A percentile compares a stretch with the other conserved stretches of the same genome.
phyloP scores from a whole-genome alignment of 306 rosid species.

The Corylus americana region DNA sequence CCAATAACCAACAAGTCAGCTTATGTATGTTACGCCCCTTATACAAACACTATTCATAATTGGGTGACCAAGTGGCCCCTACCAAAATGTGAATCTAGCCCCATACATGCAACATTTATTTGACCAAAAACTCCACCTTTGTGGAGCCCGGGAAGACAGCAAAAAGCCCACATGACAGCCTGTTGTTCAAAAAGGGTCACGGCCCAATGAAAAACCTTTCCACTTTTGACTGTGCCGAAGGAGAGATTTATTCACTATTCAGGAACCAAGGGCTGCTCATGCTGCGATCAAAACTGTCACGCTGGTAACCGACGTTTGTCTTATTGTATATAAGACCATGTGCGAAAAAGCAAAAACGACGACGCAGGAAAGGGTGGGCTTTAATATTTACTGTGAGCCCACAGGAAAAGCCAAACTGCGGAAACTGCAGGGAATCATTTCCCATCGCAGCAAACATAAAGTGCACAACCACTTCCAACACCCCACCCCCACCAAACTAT shows the following conservation, averaged over 20 bases:
- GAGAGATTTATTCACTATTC: no score
- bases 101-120: slow-evolving; percentile 4
- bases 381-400: slow-evolving; percentile 15
- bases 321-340: not conserved
- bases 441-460: slow-evolving; percentile 19
- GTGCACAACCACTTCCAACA: slow-evolving; percentile 59
- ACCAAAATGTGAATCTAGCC: slow-evolving; percentile 7
- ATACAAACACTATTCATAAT: not conserved
- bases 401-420: slow-evolving; percentile 26
- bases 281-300: slow-evolving; percentile 35
- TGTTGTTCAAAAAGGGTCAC: slow-evolving; percentile 31
- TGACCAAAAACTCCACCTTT: not conserved
- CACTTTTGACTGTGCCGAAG: not conserved
- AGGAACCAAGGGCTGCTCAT: not conserved
- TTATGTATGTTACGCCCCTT: slow-evolving; percentile 10
- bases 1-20: slow-evolving; percentile 23
- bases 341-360: slow-evolving; percentile 22
- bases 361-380: not conserved
- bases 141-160: slow-evolving; percentile 11
- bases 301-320: slow-evolving; percentile 10
- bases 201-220: slow-evolving; percentile 28
- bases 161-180: slow-evolving; percentile 35
- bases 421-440: slow-evolving; percentile 33
- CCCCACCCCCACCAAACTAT: slow-evolving; percentile 49
- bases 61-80: slow-evolving; percentile 40